These are phyloP conservation scores for Fusarium sp. DNA, from an alignment of 2,329 filamentous ascomycete genomes.

Conservation along the genomic window DNA sequence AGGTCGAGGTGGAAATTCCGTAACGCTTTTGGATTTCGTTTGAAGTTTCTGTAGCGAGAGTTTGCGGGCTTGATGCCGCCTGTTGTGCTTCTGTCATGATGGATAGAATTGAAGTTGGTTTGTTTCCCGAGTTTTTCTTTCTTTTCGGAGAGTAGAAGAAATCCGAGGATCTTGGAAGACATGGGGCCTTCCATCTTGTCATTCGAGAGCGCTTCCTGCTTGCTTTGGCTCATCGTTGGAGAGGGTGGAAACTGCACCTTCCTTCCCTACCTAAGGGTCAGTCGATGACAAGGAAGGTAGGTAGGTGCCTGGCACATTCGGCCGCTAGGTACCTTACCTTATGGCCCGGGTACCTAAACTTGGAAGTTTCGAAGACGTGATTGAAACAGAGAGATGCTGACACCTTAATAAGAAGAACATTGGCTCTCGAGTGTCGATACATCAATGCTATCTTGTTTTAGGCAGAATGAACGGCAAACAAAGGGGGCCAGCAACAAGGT, in stretches of 20 bases:
- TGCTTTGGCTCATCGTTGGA: background rate
- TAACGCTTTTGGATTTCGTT: slow-evolving; percentile 48
- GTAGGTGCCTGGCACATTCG: background rate
- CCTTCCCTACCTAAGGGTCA: background rate
- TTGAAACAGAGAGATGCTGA: background rate
- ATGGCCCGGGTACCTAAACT: too few species aligned
- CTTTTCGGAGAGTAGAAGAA: too few species aligned
- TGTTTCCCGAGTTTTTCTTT: background rate
- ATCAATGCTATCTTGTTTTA: background rate
- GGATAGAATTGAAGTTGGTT: background rate
- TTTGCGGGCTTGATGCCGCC: background rate
- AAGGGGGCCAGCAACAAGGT: background rate
- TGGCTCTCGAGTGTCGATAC: background rate
- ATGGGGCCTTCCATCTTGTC: background rate
- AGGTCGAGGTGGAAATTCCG: slow-evolving; percentile 44
- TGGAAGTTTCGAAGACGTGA: too few species aligned
- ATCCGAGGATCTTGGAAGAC: too few species aligned
- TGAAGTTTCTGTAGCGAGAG: background rate
- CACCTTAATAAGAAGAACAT: background rate
- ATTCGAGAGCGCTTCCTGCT: background rate
- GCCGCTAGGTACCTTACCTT: too few species aligned
- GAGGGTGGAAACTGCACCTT: background rate
- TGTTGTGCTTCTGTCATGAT: background rate
- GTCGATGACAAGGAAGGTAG: background rate
- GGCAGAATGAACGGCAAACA: background rate